These are phyloP conservation scores for Solanum chiquidenum DNA, from an alignment of 257 asterid genomes.

Conservation along the genomic window DNA sequence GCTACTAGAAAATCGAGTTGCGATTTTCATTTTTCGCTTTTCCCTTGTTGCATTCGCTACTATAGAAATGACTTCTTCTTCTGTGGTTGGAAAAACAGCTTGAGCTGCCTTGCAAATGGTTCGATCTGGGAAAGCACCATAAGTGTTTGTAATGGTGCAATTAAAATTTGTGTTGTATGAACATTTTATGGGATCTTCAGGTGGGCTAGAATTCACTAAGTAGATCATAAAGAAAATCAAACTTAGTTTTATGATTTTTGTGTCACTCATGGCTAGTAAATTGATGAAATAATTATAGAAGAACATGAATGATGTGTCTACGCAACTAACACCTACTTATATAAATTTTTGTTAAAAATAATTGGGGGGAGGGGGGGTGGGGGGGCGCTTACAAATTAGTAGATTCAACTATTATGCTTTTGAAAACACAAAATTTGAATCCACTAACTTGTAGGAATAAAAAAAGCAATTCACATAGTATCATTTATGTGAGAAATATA, in stretches of 20 bases:
- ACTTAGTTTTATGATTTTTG: not conserved
- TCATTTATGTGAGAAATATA: no score
- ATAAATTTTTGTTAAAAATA: not conserved
- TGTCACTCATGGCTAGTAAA: not conserved
- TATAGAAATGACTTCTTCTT: slow-evolving; percentile 8
- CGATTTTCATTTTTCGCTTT: slow-evolving; percentile 15
- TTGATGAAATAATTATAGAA: not conserved
- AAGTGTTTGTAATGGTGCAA: slow-evolving; percentile 20
- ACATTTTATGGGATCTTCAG: slow-evolving; percentile 22
- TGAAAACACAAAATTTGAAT: no score
- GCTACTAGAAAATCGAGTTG: slow-evolving; percentile 19
- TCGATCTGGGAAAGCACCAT: slow-evolving; percentile 14
- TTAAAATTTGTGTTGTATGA: not conserved
- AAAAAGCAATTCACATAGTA: no score
- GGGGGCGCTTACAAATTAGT: no score
- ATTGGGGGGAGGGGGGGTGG: no score
- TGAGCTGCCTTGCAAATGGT: slow-evolving; percentile 12
- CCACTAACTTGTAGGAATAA: no score
- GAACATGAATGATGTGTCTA: not conserved
- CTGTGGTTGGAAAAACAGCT: slow-evolving; percentile 11
- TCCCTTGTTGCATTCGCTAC: slow-evolving; percentile 12
- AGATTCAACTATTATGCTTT: no score
- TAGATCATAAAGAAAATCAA: not conserved
- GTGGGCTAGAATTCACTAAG: slow-evolving; percentile 1
- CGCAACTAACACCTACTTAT: not conserved